Percentiles rank a stretch among this genome's conserved stretches.
Conservation (phyloP, 495 filamentous ascomycete genomes). For the Coniosporium apollinis region DNA sequence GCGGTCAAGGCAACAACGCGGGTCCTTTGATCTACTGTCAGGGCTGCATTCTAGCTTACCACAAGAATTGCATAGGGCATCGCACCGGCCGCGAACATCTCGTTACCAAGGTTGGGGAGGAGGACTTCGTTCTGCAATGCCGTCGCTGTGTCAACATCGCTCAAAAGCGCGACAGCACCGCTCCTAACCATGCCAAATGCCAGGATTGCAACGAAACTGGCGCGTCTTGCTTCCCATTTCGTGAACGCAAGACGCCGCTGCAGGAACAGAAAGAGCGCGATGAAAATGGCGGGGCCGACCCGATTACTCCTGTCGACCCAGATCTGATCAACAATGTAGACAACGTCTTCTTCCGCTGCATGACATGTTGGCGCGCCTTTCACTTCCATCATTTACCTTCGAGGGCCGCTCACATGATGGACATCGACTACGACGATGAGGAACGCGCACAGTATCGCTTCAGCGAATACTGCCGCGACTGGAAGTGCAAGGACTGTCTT, state of each 20-base stretch:
- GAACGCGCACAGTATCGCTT: slow-evolving; percentile 31
- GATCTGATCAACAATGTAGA: slow-evolving; percentile 53
- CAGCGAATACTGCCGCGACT: slow-evolving; percentile 45
- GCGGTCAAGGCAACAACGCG: slow-evolving; percentile 33
- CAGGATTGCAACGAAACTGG: slow-evolving; percentile 45
- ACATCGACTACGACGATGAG: slow-evolving; percentile 24
- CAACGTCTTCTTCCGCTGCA: slow-evolving; percentile 68
- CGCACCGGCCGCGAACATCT: slow-evolving; percentile 62
- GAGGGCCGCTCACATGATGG: slow-evolving; percentile 18
- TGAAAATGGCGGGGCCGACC: slow-evolving; percentile 63
- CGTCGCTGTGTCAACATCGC: slow-evolving; percentile 57
- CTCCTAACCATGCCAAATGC: slow-evolving; percentile 56
- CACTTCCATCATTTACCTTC: slow-evolving; percentile 68
- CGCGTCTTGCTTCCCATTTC: slow-evolving; percentile 50
- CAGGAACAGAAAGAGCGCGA: slow-evolving; percentile 69
- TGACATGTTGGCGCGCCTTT: slow-evolving; percentile 55
- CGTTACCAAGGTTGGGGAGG: slow-evolving; percentile 73
- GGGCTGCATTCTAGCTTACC: slow-evolving; percentile 70
- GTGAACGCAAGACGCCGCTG: slow-evolving; percentile 46
- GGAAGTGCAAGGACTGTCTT: slow-evolving; percentile 61
- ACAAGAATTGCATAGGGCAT: slow-evolving; percentile 64
- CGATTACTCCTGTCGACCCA: slow-evolving; percentile 43
- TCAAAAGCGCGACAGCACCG: slow-evolving; percentile 45
- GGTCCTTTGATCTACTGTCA: slow-evolving; percentile 62
- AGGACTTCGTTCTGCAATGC: slow-evolving; percentile 79